Evolutionary conservation across 1,284 basidiomycete genomes (phyloP).

Genomic region (Melampsora americana): DNA sequence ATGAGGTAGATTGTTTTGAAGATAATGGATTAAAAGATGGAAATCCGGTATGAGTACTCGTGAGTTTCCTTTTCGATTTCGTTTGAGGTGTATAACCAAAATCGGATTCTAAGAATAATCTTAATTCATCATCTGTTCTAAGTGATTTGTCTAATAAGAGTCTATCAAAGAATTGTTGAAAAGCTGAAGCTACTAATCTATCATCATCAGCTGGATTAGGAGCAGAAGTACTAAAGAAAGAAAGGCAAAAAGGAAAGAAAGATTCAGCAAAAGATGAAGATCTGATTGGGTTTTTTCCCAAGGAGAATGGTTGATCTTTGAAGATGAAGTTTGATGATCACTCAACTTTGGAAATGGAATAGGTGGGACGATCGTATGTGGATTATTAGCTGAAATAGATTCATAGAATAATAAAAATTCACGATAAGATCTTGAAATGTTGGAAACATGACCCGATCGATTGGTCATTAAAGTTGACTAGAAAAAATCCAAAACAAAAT

Average conservation of each 20-base stretch:
- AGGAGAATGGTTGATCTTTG: neutral
- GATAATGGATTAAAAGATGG: constrained; percentile 1
- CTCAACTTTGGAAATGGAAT: constrained; percentile 25
- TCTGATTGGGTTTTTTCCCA: too few relatives aligned
- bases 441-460: constrained; percentile 78
- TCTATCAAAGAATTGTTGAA: constrained; percentile 85
- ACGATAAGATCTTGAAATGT: constrained; percentile 81
- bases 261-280: constrained; percentile 43
- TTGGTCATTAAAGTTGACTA: constrained; percentile 91
- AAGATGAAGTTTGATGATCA: too few relatives aligned
- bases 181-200: constrained; percentile 80
- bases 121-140: constrained; percentile 79
- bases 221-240: constrained; percentile 71
- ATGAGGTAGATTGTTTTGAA: neutral
- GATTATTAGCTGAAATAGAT: constrained; percentile 72
- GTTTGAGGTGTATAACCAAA: constrained; percentile 62
- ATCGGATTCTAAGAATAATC: constrained; percentile 88
- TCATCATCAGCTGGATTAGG: constrained; percentile 93
- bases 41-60: neutral
- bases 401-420: constrained; percentile 91
- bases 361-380: constrained; percentile 61
- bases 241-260: constrained; percentile 47
- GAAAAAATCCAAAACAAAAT: too few relatives aligned
- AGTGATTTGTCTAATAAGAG: constrained; percentile 84
- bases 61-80: neutral